phyloP scores from a whole-genome alignment of 108 stramenopile species.

The Tribonema minus region DNA sequence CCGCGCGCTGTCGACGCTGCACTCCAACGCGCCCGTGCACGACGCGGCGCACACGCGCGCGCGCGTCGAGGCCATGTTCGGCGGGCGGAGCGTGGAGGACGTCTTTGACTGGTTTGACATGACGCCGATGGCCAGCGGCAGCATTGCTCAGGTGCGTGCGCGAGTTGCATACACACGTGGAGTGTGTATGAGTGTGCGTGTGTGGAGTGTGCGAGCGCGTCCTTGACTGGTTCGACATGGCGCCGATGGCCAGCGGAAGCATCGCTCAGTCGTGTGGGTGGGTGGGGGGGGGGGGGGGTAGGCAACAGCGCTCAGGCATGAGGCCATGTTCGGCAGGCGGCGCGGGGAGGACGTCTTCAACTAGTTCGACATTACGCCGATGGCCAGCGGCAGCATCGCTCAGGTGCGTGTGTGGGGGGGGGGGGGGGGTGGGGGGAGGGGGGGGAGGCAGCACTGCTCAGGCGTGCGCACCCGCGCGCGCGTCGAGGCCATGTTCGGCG shows the following conservation, averaged over 20 bases:
- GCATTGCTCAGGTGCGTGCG: slow-evolving; percentile 68
- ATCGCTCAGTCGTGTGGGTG: slow-evolving; percentile 61
- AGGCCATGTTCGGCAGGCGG: background rate
- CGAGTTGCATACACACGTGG: background rate
- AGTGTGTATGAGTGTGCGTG: background rate
- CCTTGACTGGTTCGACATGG: slow-evolving; percentile 64
- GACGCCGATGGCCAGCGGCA: slow-evolving; percentile 71
- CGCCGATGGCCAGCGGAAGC: slow-evolving; percentile 69
- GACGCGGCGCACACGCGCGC: slow-evolving; percentile 52
- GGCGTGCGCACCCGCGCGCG: slow-evolving; percentile 42
- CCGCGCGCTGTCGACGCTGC: slow-evolving; percentile 56
- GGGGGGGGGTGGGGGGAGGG: background rate
- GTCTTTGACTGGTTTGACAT: slow-evolving; percentile 68
- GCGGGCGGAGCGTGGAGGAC: slow-evolving; percentile 27
- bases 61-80: background rate
- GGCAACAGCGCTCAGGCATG: too few relatives aligned
- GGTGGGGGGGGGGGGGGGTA: too few relatives aligned
- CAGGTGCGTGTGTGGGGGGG: slow-evolving; percentile 53
- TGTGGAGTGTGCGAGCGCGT: slow-evolving; percentile 13
- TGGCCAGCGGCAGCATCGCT: slow-evolving; percentile 77
- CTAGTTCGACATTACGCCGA: slow-evolving; percentile 60
- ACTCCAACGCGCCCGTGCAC: slow-evolving; percentile 67
- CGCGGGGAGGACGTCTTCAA: slow-evolving; percentile 61
- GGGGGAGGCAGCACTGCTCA: too few relatives aligned
- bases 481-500: background rate